Conservation (phyloP, 805 yeast species). For the Wickerhamomyces mucosus region DNA sequence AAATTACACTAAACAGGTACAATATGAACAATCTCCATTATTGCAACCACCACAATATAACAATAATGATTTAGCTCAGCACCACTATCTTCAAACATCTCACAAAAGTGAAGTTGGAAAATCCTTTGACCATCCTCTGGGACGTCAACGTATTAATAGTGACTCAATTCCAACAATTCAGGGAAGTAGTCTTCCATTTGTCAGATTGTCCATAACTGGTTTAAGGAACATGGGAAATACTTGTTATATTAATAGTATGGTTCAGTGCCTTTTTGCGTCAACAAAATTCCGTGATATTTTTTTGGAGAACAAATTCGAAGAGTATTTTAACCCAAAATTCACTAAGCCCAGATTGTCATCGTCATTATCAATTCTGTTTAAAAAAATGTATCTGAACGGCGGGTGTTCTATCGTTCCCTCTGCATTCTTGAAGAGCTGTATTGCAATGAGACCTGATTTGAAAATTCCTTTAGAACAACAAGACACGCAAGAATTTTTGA, state of each 20-base stretch:
- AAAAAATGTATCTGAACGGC: constrained; percentile 48
- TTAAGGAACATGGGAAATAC: constrained; percentile 62
- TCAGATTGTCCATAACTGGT: constrained; percentile 46
- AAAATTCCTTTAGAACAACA: constrained; percentile 69
- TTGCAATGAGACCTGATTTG: constrained; percentile 52
- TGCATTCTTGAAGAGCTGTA: constrained; percentile 45
- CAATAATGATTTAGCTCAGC: constrained; percentile 1
- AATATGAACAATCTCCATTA: constrained; percentile 1
- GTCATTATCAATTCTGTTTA: constrained; percentile 44
- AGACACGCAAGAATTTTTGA: constrained; percentile 70
- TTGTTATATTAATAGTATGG: constrained; percentile 66
- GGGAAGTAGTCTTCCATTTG: constrained; percentile 27
- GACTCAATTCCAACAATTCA: constrained; percentile 27
- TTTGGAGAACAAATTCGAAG: constrained; percentile 32
- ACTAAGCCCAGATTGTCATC: constrained; percentile 29
- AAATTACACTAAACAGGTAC: constrained; percentile 1
- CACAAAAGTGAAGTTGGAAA: no score
- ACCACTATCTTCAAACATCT: constrained; percentile 1
- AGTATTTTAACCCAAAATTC: constrained; percentile 28
- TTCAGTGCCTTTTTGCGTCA: constrained; percentile 60
- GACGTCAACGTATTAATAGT: constrained; percentile 10
- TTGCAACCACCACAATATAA: constrained; percentile 2
- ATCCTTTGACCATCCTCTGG: constrained; percentile 5
- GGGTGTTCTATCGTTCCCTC: constrained; percentile 57
- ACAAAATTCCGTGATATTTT: constrained; percentile 40